These are phyloP conservation scores for Kodamaea leandrae DNA, from an alignment of 805 yeast genomes.

Conservation along the genomic window DNA sequence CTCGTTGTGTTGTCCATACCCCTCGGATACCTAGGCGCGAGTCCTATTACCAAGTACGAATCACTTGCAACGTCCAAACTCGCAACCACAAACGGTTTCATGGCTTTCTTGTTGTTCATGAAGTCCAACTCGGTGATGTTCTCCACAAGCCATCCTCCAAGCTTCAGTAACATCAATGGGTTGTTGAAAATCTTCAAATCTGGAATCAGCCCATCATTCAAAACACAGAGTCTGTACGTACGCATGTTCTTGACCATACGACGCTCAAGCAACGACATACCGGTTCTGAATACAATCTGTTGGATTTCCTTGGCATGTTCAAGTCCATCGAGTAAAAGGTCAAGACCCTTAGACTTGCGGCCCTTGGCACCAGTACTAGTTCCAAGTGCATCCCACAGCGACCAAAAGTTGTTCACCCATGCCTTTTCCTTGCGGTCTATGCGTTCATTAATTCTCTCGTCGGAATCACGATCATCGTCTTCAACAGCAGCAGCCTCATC, in stretches of 20 bases:
- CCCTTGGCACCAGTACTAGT: conserved; percentile 15
- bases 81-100: conserved; percentile 84
- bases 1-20: conserved; percentile 37
- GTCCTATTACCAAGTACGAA: conserved; percentile 83
- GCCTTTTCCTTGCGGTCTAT: conserved; percentile 49
- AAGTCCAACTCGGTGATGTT: conserved; percentile 77
- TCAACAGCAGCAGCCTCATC: conserved; percentile 10
- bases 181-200: conserved; percentile 75
- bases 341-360: conserved; percentile 43
- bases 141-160: conserved; percentile 91
- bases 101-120: conserved; percentile 27
- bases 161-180: conserved; percentile 77
- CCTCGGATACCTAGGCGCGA: conserved; percentile 76
- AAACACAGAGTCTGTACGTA: conserved; percentile 78
- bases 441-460: conserved; percentile 17
- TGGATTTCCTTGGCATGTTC: conserved; percentile 81
- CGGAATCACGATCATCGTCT: conserved; percentile 21
- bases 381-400: conserved; percentile 54
- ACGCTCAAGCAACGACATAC: conserved; percentile 85
- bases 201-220: conserved; percentile 76
- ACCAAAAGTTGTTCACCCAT: conserved; percentile 75
- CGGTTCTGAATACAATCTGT: conserved; percentile 79
- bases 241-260: conserved; percentile 74
- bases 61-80: conserved; percentile 69
- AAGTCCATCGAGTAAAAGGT: conserved; percentile 65